These are phyloP conservation scores for Debaryomyces subglobosus DNA, from an alignment of 1,139 yeast species.

Conservation along the genomic window DNA sequence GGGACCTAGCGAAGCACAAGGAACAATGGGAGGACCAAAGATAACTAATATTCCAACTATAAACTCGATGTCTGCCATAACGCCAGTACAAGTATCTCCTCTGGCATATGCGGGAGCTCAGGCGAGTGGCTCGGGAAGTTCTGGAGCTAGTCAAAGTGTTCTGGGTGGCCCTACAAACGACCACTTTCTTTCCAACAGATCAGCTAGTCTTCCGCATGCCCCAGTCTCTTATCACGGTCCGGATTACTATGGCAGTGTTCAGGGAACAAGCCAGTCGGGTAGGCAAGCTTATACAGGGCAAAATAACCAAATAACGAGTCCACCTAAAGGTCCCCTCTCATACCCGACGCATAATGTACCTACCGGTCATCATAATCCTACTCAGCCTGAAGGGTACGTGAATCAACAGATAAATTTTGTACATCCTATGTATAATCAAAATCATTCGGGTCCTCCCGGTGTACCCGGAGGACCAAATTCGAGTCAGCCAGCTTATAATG, in stretches of 20 bases:
- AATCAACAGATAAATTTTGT: slow-evolving; percentile 2
- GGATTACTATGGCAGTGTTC: slow-evolving; percentile 1
- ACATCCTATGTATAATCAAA: not conserved
- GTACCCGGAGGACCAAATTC: not conserved
- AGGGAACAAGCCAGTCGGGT: not conserved
- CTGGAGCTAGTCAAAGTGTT: too few relatives aligned
- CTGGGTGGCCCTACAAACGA: not conserved
- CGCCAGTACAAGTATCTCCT: not conserved
- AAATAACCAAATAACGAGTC: not conserved
- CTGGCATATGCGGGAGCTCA: not conserved
- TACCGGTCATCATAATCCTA: not conserved
- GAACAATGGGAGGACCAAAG: not conserved
- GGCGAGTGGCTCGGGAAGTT: not conserved
- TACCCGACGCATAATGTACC: not conserved
- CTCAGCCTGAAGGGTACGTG: not conserved
- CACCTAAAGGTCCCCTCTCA: not conserved
- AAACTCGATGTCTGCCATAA: not conserved
- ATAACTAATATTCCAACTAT: not conserved
- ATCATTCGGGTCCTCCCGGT: not conserved
- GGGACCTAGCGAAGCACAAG: not conserved
- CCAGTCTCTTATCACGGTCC: not conserved
- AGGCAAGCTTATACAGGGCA: not conserved
- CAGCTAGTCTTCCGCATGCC: slow-evolving; percentile 4
- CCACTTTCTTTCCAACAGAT: slow-evolving; percentile 4
- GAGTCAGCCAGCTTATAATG: slow-evolving; percentile 1